Base-by-base conservation (phyloP, 768 basidiomycete species). In the Cystoderma amianthinum region DNA sequence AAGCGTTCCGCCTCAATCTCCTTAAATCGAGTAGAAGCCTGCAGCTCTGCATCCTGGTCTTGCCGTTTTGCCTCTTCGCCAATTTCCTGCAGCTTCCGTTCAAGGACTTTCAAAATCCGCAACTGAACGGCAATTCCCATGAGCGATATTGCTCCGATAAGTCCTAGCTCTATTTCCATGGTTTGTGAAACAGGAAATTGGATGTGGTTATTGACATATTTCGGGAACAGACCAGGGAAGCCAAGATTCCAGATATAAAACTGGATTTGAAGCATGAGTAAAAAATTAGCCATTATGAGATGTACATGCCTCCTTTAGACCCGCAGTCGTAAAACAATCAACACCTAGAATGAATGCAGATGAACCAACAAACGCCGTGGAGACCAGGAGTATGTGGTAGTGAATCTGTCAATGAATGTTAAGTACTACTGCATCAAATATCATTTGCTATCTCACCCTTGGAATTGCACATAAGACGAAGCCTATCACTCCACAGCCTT, bases 191-290 rank as follows among this genome's bases (percentile, higher is more conserved):
- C 79, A 21, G 92, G 90, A 55, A 87, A 94, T 38, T 74, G 63
- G 44, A 87, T 86, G 45, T 74, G 68, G 51, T 80, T 73, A 39
- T 66, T 61, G 16, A 71, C 64, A 50, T 81, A 92, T 51, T 85
- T 87, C 7, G 86, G 80, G 60, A 93, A 97, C 20, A 97, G 63
- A 3, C 65, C 53, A 2, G 66, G 71, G 64, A 93, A 96, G 30
- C 95, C 95, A 39, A 98, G 68, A 58, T 96, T 98, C 82, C 87
- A 96, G 38, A 96, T 69, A 63, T 96, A 97, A 64, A 96, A 96
- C 89, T 95, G 39, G 20, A 39, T 16, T 24, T 39, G 30, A 38
- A 51, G 32, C 40, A 37, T 48, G 36, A 43, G 42, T 44, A 44
- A 18, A 38, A 48, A 21, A 38, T 52, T 46, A 43, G 32, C 38